Conservation (phyloP, 1,284 basidiomycete genomes). For the Schizopora paradoxa region DNA sequence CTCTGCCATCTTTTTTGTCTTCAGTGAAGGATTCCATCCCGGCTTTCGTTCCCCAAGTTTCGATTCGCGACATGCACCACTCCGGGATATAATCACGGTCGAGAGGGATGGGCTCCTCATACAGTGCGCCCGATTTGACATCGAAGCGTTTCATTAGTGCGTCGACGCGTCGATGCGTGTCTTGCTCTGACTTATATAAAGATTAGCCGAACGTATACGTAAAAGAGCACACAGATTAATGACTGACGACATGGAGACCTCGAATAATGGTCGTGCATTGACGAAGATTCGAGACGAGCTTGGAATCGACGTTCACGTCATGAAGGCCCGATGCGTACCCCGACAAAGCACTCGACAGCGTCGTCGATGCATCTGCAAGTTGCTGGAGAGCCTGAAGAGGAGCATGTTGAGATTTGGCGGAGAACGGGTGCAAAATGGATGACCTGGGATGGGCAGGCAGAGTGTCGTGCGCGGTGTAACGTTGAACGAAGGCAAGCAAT, state of each 20-base stretch:
- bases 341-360: slow-evolving; percentile 3
- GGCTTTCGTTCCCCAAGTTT: slow-evolving; percentile 18
- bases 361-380: slow-evolving; percentile 8
- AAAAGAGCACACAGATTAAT: neutral
- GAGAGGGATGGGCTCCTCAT: slow-evolving; percentile 21
- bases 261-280: slow-evolving; percentile 18
- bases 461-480: slow-evolving; percentile 7
- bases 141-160: slow-evolving; percentile 7
- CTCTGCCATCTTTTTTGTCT: slow-evolving; percentile 42
- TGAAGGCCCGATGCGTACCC: slow-evolving; percentile 6
- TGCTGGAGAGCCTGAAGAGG: slow-evolving; percentile 9
- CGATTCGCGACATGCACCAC: slow-evolving; percentile 20
- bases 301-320: slow-evolving; percentile 18
- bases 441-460: slow-evolving; percentile 6
- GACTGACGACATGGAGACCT: slow-evolving; percentile 19
- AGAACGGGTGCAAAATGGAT: slow-evolving; percentile 16
- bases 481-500: slow-evolving; percentile 10
- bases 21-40: slow-evolving; percentile 40
- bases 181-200: slow-evolving; percentile 15
- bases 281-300: slow-evolving; percentile 19
- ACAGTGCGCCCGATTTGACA: neutral
- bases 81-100: slow-evolving; percentile 11
- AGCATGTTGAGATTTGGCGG: slow-evolving; percentile 8
- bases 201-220: neutral
- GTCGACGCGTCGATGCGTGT: slow-evolving; percentile 6